Percentiles rank a stretch among this genome's conserved stretches.
phyloP scores from a whole-genome alignment of 352 stramenopile genomes.

The Elongisporangium anandrum region DNA sequence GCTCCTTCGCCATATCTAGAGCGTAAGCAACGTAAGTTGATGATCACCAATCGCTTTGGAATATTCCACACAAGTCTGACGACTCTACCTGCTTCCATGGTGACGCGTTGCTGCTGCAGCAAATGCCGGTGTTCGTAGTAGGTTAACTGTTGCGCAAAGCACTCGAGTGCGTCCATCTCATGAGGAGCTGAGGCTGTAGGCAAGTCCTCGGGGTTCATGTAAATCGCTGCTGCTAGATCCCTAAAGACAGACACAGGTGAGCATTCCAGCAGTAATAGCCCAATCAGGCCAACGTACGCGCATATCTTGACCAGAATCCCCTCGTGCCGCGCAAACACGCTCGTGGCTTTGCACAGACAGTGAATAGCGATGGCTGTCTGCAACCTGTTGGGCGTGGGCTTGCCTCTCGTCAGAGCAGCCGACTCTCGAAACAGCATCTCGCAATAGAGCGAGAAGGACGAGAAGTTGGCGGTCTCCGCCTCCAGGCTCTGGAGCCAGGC shows the following conservation, averaged over 20 bases:
- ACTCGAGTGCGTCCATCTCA: conserved; percentile 55
- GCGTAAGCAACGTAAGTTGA: neutral
- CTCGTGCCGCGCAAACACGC: conserved; percentile 61
- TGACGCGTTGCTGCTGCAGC: conserved; percentile 26
- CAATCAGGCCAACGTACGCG: conserved; percentile 24
- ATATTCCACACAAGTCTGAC: neutral
- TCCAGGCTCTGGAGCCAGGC: conserved; percentile 55
- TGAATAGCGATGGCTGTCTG: conserved; percentile 74
- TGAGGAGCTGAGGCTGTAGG: conserved; percentile 13
- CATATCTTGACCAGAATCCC: conserved; percentile 52
- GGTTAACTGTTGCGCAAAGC: conserved; percentile 48
- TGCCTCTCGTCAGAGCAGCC: conserved; percentile 49
- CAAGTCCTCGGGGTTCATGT: conserved; percentile 31
- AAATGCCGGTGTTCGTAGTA: conserved; percentile 56
- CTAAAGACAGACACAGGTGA: conserved; percentile 6
- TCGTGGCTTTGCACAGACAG: conserved; percentile 57
- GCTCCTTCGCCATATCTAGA: conserved; percentile 36
- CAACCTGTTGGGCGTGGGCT: conserved; percentile 57
- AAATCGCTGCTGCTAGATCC: conserved; percentile 58
- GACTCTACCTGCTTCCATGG: conserved; percentile 12
- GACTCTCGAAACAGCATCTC: conserved; percentile 72
- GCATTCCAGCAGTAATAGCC: too few relatives aligned
- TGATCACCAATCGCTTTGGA: neutral
- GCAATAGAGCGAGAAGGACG: conserved; percentile 71
- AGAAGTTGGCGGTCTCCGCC: conserved; percentile 31